Evolutionary conservation across 202 grass and related monocot genomes (phyloP), one percentile per base, ranked within the genome.

Genomic region (Carex sylvatica): DNA sequence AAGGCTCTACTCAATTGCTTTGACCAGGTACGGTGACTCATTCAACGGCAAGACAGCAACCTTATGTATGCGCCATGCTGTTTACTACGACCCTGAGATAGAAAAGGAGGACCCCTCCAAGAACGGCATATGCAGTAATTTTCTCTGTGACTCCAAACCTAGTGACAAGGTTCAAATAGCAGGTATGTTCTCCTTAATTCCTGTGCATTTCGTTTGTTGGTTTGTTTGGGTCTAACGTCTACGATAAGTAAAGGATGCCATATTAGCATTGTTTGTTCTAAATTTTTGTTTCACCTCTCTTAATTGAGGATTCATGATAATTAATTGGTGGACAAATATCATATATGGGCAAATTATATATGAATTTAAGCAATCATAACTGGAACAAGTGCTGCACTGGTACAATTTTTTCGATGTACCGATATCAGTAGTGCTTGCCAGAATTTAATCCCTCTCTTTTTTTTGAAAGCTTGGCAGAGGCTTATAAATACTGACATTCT

Each of bases 1-100:
- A 20, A 84, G 95, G 66, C 92, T 98, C 31, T 98, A 98, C 84
- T 98, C 95, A 60, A 95, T 98, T 87, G 95, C 95, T 38, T 98
- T 92, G 71, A 95, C 95, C 33, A 88, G 92, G 67, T 98, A 95
- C 65, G 92, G 95, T 79, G 95, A 98, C 82, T 91, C 91, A 28
- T 95, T 98, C 84, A 89, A 98, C 78, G 95, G 95, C 61, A 90
- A 84, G 85, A 95, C 90, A 55, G 86, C 85, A 6, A 98, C 90
- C 63, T 88, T 98, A 61, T 95, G 95, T 74, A 92, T 98, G 71
- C 85, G 95, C 4, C 92, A 90, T 74, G 95, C 95, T 82, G 77
- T 93, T 54, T 93, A 98, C 86, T 95, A 98, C 86, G 92, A 98
- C 88, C 89, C 92, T 65, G 90, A 93, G 84, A 95, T 90, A 53